Evolutionary conservation across 495 filamentous ascomycete genomes (phyloP).

Genomic region (Cercophora samala): DNA sequence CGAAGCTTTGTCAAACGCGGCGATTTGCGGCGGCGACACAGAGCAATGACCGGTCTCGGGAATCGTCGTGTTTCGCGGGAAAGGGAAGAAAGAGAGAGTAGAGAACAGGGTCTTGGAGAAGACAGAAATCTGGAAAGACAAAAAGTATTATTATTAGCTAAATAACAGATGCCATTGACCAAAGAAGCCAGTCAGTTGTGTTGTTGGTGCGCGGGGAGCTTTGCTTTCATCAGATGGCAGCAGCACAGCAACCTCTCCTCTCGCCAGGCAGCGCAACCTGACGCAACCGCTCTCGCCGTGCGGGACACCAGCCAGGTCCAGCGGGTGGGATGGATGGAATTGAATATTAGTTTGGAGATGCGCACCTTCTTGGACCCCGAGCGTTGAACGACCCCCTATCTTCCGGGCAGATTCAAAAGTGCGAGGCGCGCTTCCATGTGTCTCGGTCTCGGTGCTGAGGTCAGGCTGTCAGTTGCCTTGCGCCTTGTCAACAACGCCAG

Average conservation of each 20-base stretch:
- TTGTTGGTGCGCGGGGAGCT: background rate
- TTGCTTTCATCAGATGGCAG: background rate
- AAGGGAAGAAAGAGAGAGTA: background rate
- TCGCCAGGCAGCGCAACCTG: background rate
- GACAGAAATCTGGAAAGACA: background rate
- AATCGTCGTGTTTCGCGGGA: background rate
- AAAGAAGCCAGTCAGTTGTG: background rate
- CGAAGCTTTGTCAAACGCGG: constrained; percentile 8
- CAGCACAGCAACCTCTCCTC: background rate
- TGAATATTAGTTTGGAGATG: background rate
- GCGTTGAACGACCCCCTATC: background rate
- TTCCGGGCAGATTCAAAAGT: background rate
- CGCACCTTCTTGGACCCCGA: background rate
- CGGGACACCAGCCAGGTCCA: too few relatives aligned
- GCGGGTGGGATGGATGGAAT: too few relatives aligned
- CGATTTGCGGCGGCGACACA: constrained; percentile 4
- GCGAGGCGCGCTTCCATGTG: background rate
- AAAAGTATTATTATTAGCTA: background rate
- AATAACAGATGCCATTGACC: background rate
- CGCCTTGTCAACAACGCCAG: background rate
- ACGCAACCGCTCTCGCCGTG: background rate
- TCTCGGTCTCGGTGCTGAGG: background rate
- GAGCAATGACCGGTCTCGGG: constrained; percentile 2
- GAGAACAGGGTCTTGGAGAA: background rate
- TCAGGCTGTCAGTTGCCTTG: constrained; percentile 1